phyloP scores from a whole-genome alignment of 257 asterid species.

The Buddleja alternifolia region DNA sequence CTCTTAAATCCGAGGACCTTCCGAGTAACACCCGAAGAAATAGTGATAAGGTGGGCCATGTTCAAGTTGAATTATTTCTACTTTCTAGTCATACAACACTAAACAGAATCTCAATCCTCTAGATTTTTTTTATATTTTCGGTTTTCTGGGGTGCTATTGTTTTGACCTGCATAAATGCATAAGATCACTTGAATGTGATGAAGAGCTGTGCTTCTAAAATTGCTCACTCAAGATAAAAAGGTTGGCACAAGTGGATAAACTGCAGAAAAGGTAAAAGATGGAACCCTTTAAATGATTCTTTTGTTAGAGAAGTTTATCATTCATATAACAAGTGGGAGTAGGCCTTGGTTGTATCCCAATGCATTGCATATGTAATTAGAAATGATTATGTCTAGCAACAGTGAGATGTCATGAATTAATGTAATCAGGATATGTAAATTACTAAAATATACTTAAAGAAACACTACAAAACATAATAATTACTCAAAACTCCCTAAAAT shows the following conservation, averaged over 20 bases:
- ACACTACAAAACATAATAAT: too few species aligned
- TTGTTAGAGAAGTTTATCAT: conserved; percentile 14
- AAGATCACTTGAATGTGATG: conserved; percentile 31
- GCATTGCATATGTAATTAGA: neutral
- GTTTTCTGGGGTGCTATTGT: conserved; percentile 25
- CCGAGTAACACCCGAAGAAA: too few species aligned
- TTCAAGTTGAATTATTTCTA: conserved; percentile 43
- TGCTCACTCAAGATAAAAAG: conserved; percentile 33
- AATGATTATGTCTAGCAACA: neutral
- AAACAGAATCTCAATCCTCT: conserved; percentile 41
- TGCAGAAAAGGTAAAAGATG: conserved; percentile 16
- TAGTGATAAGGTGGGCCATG: conserved; percentile 35
- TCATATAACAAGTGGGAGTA: neutral
- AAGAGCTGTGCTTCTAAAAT: conserved; percentile 20
- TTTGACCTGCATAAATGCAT: conserved; percentile 33
- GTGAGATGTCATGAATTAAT: too few species aligned
- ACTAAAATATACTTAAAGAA: too few species aligned
- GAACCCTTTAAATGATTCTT: conserved; percentile 13
- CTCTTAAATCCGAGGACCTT: too few species aligned
- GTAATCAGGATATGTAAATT: too few species aligned
- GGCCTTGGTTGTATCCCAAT: neutral
- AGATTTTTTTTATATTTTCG: conserved; percentile 13
- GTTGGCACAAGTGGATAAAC: conserved; percentile 32
- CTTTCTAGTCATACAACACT: conserved; percentile 65
- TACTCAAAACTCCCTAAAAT: too few species aligned